Evolutionary conservation across 495 filamentous ascomycete species (phyloP).

Genomic region (Bryoglossum gracile): DNA sequence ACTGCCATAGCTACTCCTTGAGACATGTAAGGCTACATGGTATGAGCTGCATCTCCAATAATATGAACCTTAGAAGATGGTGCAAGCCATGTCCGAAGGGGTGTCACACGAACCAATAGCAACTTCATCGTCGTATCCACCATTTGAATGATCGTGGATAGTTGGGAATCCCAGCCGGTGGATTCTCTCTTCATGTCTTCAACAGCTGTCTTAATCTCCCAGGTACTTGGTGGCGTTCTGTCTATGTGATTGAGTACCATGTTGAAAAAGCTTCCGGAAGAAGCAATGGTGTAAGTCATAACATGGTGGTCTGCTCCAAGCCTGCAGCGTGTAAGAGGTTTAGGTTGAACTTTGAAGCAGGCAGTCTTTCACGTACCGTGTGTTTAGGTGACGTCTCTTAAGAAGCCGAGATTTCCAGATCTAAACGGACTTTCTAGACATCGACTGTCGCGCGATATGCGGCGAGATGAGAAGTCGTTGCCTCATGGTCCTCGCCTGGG

Average conservation of each 20-base stretch:
- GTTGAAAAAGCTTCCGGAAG: slow-evolving; percentile 40
- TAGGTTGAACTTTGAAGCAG: slow-evolving; percentile 34
- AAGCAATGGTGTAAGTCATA: slow-evolving; percentile 46
- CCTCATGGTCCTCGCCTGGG: slow-evolving; percentile 26
- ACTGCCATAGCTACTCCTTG: slow-evolving; percentile 25
- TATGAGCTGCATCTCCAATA: slow-evolving; percentile 43
- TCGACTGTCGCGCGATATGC: slow-evolving; percentile 39
- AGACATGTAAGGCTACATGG: slow-evolving; percentile 34
- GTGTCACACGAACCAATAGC: slow-evolving; percentile 31
- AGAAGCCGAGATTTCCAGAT: slow-evolving; percentile 22
- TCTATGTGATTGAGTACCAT: slow-evolving; percentile 43
- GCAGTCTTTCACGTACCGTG: slow-evolving; percentile 35
- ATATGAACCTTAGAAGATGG: slow-evolving; percentile 30
- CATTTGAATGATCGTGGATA: slow-evolving; percentile 28
- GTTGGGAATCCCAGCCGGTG: slow-evolving; percentile 34
- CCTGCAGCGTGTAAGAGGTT: slow-evolving; percentile 35
- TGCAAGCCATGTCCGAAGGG: slow-evolving; percentile 30
- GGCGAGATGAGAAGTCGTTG: slow-evolving; percentile 23
- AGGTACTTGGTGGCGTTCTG: slow-evolving; percentile 31
- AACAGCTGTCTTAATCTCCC: slow-evolving; percentile 32
- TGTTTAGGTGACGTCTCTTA: slow-evolving; percentile 36
- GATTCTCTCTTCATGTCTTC: slow-evolving; percentile 36
- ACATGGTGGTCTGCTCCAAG: slow-evolving; percentile 33
- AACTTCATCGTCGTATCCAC: slow-evolving; percentile 35
- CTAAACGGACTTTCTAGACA: neutral